These are phyloP conservation scores for Podosphaera leucotricha DNA, from an alignment of 2,329 filamentous ascomycete species.

Conservation along the genomic window DNA sequence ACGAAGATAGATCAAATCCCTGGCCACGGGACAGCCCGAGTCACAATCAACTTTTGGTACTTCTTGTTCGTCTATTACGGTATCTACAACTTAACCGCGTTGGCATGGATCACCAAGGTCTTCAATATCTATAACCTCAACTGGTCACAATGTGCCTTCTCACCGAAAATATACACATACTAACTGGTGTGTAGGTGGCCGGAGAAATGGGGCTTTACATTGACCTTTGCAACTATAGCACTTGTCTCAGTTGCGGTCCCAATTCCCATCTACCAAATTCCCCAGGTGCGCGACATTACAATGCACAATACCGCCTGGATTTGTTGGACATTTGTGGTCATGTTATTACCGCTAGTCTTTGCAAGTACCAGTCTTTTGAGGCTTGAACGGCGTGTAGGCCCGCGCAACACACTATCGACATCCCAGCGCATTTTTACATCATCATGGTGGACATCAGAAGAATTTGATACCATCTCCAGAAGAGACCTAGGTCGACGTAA, in stretches of 20 bases:
- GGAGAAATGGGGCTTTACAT: constrained; percentile 34
- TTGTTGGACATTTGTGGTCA: constrained; percentile 44
- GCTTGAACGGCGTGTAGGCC: constrained; percentile 36
- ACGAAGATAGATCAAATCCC: constrained; percentile 22
- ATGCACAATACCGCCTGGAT: constrained; percentile 45
- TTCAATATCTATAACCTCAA: constrained; percentile 50
- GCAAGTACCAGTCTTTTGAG: constrained; percentile 39
- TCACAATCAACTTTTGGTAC: constrained; percentile 48
- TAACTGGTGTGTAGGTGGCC: constrained; percentile 26
- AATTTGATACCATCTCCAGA: constrained; percentile 21
- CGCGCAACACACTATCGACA: constrained; percentile 36
- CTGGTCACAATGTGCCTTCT: constrained; percentile 21
- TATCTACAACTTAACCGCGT: constrained; percentile 41
- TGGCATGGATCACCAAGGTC: constrained; percentile 49
- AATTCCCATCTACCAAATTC: constrained; percentile 33
- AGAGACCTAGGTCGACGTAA: constrained; percentile 19
- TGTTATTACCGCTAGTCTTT: constrained; percentile 44
- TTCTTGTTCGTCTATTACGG: constrained; percentile 48
- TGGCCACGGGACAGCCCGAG: constrained; percentile 37
- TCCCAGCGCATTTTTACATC: constrained; percentile 44
- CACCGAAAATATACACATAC: constrained; percentile 1
- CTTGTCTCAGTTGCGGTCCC: constrained; percentile 34
- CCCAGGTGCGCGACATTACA: constrained; percentile 28
- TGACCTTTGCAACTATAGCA: constrained; percentile 38
- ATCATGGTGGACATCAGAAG: constrained; percentile 41